Base-by-base conservation (phyloP, 2,329 filamentous ascomycete genomes). In the Ophiostoma sp. region DNA sequence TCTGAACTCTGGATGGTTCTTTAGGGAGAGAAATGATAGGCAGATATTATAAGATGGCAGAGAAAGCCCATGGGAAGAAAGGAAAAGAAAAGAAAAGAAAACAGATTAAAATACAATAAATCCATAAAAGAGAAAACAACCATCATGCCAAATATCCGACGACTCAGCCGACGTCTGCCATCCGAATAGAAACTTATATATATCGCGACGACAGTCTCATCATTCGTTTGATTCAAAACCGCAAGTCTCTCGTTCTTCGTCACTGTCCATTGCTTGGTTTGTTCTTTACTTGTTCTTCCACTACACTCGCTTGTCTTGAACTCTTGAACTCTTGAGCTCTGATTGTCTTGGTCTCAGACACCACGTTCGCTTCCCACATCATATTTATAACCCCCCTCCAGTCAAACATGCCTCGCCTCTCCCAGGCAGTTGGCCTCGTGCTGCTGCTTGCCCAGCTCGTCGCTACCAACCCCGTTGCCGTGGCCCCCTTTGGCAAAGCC, bases 371-470 rank as follows among this genome's bases (percentile, higher is more conserved):
- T 62, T 33, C 33, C 17, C 17, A 20, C 7, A 27, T 57, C 11
- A 57, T 11, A 7, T 15, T 54, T 23, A 57, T 48, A 8, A 7
- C 20, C 6, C 20, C 5, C 10, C 48, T n/a, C 23, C 20, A 23
- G 27, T 20, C 48, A 23, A 57, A 4, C n/a, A 62, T 62, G 57
- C 27, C 15, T 62, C 57, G 6, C 17, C 27, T 62, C 5, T 27
- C 27, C 27, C 27, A 27, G 57, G 57, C 27, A 17, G n/a, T 62
- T 13, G 57, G 57, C 27, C 15, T 62, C 27, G 27, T 62, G 27
- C 27, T 62, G 57, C 57, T 62, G 57, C 27, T 62, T 62, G 57
- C 57, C 27, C 57, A 62, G 57, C 57, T 62, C 27, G 27, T 33
- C 57, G 3, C 13, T 27, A 13, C 57, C 57, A 62, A 35, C 27